Evolutionary conservation across 2,329 filamentous ascomycete species (phyloP).

Genomic region (Dactylellina cionopaga): DNA sequence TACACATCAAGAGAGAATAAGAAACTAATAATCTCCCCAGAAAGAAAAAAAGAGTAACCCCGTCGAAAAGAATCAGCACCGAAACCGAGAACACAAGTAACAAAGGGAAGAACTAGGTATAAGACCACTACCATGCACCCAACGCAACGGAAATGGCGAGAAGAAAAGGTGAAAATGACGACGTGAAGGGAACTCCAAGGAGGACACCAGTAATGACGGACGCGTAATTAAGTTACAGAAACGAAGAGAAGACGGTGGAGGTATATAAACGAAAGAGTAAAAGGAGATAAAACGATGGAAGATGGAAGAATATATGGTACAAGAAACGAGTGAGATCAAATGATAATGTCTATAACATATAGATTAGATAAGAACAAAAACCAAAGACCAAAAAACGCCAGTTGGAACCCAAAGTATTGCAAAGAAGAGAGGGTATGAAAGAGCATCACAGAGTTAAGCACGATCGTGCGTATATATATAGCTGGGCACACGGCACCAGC

Average conservation of each 20-base stretch:
- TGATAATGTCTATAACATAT: constrained; percentile 17
- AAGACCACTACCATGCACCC: constrained; percentile 29
- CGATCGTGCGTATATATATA: background rate
- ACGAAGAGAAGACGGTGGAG: background rate
- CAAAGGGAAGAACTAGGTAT: background rate
- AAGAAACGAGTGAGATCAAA: constrained; percentile 32
- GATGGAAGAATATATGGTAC: constrained; percentile 16
- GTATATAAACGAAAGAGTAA: background rate
- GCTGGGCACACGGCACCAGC: background rate
- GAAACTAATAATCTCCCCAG: background rate
- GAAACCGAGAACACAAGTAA: background rate
- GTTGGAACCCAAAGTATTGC: background rate
- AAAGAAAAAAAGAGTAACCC: background rate
- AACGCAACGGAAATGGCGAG: background rate
- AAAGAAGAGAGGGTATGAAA: background rate
- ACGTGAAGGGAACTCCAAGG: background rate
- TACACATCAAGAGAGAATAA: background rate
- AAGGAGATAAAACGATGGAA: background rate
- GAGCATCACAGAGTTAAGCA: background rate
- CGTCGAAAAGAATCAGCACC: constrained; percentile 4
- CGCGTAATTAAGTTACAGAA: constrained; percentile 8
- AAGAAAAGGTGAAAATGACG: background rate
- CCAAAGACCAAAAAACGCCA: constrained; percentile 34
- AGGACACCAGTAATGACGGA: constrained; percentile 30
- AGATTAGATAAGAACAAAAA: background rate